Percentiles rank a stretch among this genome's conserved stretches.
These are phyloP conservation scores for Hypomyces rosellus DNA, from an alignment of 2,329 filamentous ascomycete species.

Conservation along the genomic window DNA sequence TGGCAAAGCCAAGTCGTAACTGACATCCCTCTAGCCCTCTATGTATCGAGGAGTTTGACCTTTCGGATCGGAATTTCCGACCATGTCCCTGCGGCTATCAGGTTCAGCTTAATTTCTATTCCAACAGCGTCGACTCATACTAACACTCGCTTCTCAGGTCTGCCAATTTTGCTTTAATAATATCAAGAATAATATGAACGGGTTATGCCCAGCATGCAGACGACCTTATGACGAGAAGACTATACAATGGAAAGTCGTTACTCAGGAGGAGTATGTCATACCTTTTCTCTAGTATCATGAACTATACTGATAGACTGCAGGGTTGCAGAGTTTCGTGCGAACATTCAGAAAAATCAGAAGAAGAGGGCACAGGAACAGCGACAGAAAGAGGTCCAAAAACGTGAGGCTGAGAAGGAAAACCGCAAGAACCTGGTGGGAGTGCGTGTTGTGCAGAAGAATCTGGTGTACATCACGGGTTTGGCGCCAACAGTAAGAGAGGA, in stretches of 20 bases:
- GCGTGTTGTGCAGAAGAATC: constrained; percentile 94
- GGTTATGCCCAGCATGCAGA: constrained; percentile 93
- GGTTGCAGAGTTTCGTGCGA: constrained; percentile 67
- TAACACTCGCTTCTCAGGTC: constrained; percentile 51
- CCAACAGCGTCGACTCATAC: background rate
- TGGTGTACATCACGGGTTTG: constrained; percentile 94
- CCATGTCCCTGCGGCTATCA: constrained; percentile 98
- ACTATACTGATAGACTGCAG: constrained; percentile 32
- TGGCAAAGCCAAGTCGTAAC: constrained; percentile 14
- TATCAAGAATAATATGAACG: constrained; percentile 96
- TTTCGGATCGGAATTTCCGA: constrained; percentile 93
- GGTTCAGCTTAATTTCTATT: constrained; percentile 45
- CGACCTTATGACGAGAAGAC: constrained; percentile 94
- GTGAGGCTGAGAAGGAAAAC: constrained; percentile 90
- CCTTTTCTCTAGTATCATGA: background rate
- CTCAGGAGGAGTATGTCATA: constrained; percentile 77
- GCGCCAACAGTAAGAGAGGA: constrained; percentile 90
- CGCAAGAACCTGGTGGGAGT: constrained; percentile 94
- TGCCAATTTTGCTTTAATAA: constrained; percentile 99
- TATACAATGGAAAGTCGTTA: constrained; percentile 94
- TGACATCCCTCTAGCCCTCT: constrained; percentile 62
- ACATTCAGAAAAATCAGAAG: constrained; percentile 85
- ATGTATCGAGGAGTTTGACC: constrained; percentile 97
- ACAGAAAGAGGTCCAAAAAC: constrained; percentile 93
- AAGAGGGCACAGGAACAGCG: constrained; percentile 75